A percentile compares a stretch with the other conserved stretches of the same genome.
Conservation (phyloP, 129 eudicot species). For the Oenanthe sinensis region DNA sequence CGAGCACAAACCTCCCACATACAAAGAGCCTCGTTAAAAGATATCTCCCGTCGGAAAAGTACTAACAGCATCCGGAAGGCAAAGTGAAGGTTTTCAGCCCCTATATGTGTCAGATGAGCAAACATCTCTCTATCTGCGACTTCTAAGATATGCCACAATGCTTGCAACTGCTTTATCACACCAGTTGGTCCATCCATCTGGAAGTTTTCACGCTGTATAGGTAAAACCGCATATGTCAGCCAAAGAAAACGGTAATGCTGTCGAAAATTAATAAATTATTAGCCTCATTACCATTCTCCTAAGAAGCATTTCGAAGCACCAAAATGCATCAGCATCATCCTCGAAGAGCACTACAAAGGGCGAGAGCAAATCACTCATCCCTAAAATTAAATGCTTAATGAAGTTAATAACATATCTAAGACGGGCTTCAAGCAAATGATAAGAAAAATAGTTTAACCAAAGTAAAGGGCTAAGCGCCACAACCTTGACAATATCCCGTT, state of each 20-base stretch:
- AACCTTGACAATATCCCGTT: slow-evolving; percentile 98
- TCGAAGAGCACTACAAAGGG: slow-evolving; percentile 94
- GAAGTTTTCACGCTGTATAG: slow-evolving; percentile 74
- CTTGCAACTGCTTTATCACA: slow-evolving; percentile 84
- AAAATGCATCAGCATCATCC: slow-evolving; percentile 96
- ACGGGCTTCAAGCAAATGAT: neutral
- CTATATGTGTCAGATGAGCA: slow-evolving; percentile 69
- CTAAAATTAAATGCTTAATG: slow-evolving; percentile 30
- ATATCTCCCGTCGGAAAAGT: slow-evolving; percentile 88
- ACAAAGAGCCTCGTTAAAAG: slow-evolving; percentile 85
- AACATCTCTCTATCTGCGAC: slow-evolving; percentile 79
- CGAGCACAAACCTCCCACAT: slow-evolving; percentile 96
- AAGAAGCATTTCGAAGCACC: slow-evolving; percentile 98
- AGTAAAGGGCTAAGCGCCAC: slow-evolving; percentile 8
- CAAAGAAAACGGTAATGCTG: slow-evolving; percentile 1
- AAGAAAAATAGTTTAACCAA: slow-evolving; percentile 2
- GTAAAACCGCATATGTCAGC: neutral
- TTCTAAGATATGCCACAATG: slow-evolving; percentile 77
- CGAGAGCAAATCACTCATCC: slow-evolving; percentile 94
- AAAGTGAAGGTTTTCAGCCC: slow-evolving; percentile 98
- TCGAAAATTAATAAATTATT: neutral
- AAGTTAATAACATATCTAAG: neutral
- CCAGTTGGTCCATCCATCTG: slow-evolving; percentile 98
- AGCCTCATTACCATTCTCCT: slow-evolving; percentile 61
- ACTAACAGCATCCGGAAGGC: slow-evolving; percentile 96